These are phyloP conservation scores for Usnea hakonensis DNA, from an alignment of 495 filamentous ascomycete genomes.

Conservation along the genomic window DNA sequence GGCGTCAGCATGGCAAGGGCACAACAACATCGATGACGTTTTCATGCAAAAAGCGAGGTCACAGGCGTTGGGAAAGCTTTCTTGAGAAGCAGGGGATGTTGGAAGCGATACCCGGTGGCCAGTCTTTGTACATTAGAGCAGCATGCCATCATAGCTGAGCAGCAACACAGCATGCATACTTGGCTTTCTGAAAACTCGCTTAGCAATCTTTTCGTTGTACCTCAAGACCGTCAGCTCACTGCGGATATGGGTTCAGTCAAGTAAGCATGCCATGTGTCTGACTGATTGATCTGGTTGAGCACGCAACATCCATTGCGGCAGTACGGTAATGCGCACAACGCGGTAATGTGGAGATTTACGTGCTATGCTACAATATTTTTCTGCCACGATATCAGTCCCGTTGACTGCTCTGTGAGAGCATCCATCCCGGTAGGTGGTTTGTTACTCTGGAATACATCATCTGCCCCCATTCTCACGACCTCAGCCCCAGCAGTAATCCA, in stretches of 20 bases:
- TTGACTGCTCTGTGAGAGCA: background rate
- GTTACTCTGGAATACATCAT: background rate
- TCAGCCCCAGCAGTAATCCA: slow-evolving; percentile 54
- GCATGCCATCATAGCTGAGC: background rate
- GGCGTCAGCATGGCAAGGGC: slow-evolving; percentile 1
- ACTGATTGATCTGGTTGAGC: background rate
- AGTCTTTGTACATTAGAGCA: background rate
- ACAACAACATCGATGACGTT: background rate
- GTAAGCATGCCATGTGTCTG: background rate
- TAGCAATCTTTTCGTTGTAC: background rate
- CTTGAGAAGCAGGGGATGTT: background rate
- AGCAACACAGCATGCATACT: background rate
- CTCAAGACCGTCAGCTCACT: background rate
- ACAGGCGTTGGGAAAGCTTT: background rate
- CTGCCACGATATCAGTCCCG: background rate
- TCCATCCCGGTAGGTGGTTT: background rate
- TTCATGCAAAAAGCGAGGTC: background rate
- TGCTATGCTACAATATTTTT: slow-evolving; percentile 19
- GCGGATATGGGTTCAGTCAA: background rate
- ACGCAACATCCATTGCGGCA: background rate
- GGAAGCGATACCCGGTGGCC: background rate
- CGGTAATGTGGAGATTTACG: slow-evolving; percentile 4
- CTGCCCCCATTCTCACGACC: slow-evolving; percentile 23
- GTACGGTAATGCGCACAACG: background rate
- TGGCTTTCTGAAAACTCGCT: background rate